Conservation (phyloP, 345 rosid genomes). For the Moricandia moricandioides region DNA sequence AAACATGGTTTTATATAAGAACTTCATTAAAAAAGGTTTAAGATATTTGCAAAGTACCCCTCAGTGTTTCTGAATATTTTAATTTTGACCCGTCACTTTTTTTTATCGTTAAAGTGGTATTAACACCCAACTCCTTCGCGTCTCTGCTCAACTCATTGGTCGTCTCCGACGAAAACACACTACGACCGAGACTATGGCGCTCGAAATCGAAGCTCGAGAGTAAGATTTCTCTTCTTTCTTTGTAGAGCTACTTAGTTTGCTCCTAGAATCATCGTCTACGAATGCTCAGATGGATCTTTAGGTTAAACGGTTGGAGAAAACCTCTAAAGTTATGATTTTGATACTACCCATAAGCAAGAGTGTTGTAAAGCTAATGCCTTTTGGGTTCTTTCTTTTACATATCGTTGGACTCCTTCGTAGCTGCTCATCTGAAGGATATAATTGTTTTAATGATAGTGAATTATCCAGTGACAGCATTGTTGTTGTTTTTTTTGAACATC, state of each 20-base stretch:
- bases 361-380: slow-evolving; percentile 4
- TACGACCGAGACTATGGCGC: slow-evolving; percentile 49
- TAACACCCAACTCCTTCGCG: not conserved
- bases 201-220: slow-evolving; percentile 98
- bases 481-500: too few species aligned
- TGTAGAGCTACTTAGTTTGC: not conserved
- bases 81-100: not conserved
- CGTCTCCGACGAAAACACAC: slow-evolving; percentile 28
- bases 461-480: not conserved
- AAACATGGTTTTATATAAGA: too few species aligned
- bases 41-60: not conserved
- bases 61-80: not conserved
- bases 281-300: slow-evolving; percentile 18
- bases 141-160: not conserved
- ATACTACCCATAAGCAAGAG: not conserved
- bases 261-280: slow-evolving; percentile 8
- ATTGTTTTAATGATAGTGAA: not conserved
- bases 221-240: slow-evolving; percentile 35
- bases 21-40: not conserved
- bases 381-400: not conserved
- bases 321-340: not conserved
- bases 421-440: not conserved
- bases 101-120: not conserved
- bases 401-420: not conserved
- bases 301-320: slow-evolving; percentile 11